Evolutionary conservation across 2,329 filamentous ascomycete genomes (phyloP), one percentile per base, ranked within the genome.

Genomic region (Dothistroma pini): DNA sequence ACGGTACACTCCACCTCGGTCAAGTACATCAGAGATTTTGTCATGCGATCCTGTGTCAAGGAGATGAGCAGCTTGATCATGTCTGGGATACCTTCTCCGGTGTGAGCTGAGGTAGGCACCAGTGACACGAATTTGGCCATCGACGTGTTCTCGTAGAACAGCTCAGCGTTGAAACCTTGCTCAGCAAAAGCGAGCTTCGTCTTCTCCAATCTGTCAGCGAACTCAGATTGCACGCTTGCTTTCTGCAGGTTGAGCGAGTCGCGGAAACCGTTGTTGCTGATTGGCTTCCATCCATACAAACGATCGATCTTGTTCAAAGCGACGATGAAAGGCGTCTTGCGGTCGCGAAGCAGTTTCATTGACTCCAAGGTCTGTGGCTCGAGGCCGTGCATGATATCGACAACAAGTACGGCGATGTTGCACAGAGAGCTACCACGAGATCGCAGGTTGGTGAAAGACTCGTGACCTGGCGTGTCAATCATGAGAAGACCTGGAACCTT

Each of bases 271-370:
- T 99, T 99, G 85, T 99, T 96, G 72, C 95, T 92, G 63, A 97
- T 91, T 81, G 93, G 92, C 83, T 96, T 96, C 95, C 96, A 99
- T 75, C 91, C 92, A 75, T 97, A 99, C 16, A 99, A 87, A 85
- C 95, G 92, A 86, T 99, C 95, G 69, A 99, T 97, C 83, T 99
- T 99, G 88, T 99, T 99, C 74, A 99, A 83, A 1, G 96, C 96
- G 47, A 99, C 96, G 69, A 99, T 96, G 81, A 99, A 99, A 5
- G 95, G 95, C 22, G 95, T 99, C 79, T 95, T 96, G 71, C 91
- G 86, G 71, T 97, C 93, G 73, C 93, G 86, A 56, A 99, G 86
- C 66, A 99, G 81, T 69, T 87, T 89, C 91, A 99, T 97, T 1
- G 95, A 99, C 79, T 99, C 96, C 34, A 97, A 83, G 16, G 95